phyloP scores from a whole-genome alignment of 805 yeast species.

The Nakazawaea sp. region DNA sequence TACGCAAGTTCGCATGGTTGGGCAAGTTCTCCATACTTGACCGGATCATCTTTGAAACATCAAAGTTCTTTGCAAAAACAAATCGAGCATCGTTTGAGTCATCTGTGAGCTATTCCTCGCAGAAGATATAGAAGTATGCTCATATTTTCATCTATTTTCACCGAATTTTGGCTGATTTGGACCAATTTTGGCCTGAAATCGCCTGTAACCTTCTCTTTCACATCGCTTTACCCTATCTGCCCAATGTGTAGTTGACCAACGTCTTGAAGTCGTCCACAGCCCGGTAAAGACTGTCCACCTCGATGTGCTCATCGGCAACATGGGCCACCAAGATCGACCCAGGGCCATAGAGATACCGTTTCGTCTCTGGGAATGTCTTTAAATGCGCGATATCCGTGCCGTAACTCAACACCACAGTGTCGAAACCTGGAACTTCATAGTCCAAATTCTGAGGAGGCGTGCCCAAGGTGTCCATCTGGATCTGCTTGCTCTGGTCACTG shows the following conservation, averaged over 20 bases:
- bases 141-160: slow-evolving; percentile 11
- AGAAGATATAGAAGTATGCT: slow-evolving; percentile 24
- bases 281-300: slow-evolving; percentile 34
- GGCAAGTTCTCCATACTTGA: neutral
- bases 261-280: slow-evolving; percentile 50
- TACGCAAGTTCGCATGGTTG: slow-evolving; percentile 8
- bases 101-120: slow-evolving; percentile 16
- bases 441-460: slow-evolving; percentile 19
- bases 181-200: neutral
- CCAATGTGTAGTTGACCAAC: slow-evolving; percentile 21
- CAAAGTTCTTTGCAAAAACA: slow-evolving; percentile 15
- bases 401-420: slow-evolving; percentile 23
- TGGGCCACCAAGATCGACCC: slow-evolving; percentile 61
- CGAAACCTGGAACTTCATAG: slow-evolving; percentile 29
- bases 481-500: neutral
- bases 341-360: slow-evolving; percentile 57
- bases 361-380: slow-evolving; percentile 21
- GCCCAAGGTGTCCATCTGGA: neutral
- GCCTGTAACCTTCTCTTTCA: too few relatives aligned
- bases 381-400: slow-evolving; percentile 42
- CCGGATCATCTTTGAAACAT: slow-evolving; percentile 4
- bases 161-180: neutral
- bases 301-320: slow-evolving; percentile 47
- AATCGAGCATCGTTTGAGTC: slow-evolving; percentile 25
- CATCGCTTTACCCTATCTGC: neutral